A percentile compares a stretch with the other conserved stretches of the same genome.
These are phyloP conservation scores for Ogataea pignaliae DNA, from an alignment of 805 yeast species.

Conservation along the genomic window DNA sequence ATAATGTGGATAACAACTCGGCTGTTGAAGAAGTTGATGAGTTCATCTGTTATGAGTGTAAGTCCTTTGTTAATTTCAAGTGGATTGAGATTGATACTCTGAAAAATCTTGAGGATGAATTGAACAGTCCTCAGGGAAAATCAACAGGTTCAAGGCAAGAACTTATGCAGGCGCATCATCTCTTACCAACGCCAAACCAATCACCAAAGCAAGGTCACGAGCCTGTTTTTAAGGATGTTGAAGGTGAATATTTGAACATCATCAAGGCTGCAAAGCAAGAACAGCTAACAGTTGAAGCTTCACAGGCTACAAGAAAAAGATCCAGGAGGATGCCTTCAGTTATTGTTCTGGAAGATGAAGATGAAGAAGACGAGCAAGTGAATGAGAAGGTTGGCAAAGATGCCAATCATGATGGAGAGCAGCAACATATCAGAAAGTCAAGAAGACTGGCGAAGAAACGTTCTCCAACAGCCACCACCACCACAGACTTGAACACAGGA, in stretches of 20 bases:
- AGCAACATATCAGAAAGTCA: slow-evolving; percentile 24
- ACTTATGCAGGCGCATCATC: slow-evolving; percentile 1
- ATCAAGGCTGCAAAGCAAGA: slow-evolving; percentile 17
- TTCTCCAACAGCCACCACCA: not conserved
- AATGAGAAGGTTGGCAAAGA: not conserved
- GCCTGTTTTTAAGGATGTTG: slow-evolving; percentile 17
- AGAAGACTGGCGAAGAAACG: slow-evolving; percentile 29
- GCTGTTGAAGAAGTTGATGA: slow-evolving; percentile 32
- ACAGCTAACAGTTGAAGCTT: not conserved
- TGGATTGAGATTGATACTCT: slow-evolving; percentile 38
- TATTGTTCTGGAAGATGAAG: not conserved
- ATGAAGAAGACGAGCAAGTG: slow-evolving; percentile 2
- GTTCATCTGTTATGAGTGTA: slow-evolving; percentile 44
- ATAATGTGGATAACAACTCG: slow-evolving; percentile 8
- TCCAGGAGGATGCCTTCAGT: too few relatives aligned
- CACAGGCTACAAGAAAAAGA: slow-evolving; percentile 1
- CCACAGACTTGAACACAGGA: not conserved
- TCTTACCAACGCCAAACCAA: slow-evolving; percentile 28
- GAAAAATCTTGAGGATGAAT: slow-evolving; percentile 10
- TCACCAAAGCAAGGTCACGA: slow-evolving; percentile 20
- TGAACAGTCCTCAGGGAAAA: not conserved
- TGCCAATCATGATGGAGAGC: slow-evolving; percentile 4
- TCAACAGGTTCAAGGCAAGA: not conserved
- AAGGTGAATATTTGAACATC: slow-evolving; percentile 21
- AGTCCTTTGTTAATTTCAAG: slow-evolving; percentile 43